These are phyloP conservation scores for Neophaeococcomyces aloes DNA, from an alignment of 2,329 filamentous ascomycete genomes.

Conservation along the genomic window DNA sequence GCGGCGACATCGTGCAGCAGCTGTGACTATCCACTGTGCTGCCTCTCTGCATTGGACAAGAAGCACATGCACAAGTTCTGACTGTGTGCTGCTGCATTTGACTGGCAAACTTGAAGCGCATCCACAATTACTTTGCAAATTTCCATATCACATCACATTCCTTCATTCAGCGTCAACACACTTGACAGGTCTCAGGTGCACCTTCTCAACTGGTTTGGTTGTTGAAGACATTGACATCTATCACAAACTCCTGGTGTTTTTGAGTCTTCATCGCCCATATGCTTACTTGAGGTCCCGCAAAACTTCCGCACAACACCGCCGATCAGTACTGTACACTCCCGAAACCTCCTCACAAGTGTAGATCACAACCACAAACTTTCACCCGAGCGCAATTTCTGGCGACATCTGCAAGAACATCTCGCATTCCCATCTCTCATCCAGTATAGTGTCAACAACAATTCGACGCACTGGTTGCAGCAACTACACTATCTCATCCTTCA, in stretches of 20 bases:
- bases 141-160: conserved; percentile 2
- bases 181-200: background rate
- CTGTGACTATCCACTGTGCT: too few relatives aligned
- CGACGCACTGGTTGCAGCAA: too few relatives aligned
- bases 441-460: too few relatives aligned
- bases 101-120: conserved; percentile 2
- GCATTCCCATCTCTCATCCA: background rate
- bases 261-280: background rate
- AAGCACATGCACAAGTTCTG: background rate
- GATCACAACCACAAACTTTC: conserved; percentile 3
- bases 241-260: background rate
- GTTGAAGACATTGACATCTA: too few relatives aligned
- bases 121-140: conserved; percentile 1
- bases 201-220: background rate
- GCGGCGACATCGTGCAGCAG: too few relatives aligned
- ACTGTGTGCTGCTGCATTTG: background rate
- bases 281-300: background rate
- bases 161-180: background rate
- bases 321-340: background rate
- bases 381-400: background rate
- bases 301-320: background rate
- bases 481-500: too few relatives aligned
- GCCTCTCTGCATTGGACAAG: background rate
- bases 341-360: background rate
- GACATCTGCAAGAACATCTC: background rate